Evolutionary conservation across 75 land plant species (phyloP), one percentile per base, ranked within the genome.

Genomic region (Cupressus sempervirens): DNA sequence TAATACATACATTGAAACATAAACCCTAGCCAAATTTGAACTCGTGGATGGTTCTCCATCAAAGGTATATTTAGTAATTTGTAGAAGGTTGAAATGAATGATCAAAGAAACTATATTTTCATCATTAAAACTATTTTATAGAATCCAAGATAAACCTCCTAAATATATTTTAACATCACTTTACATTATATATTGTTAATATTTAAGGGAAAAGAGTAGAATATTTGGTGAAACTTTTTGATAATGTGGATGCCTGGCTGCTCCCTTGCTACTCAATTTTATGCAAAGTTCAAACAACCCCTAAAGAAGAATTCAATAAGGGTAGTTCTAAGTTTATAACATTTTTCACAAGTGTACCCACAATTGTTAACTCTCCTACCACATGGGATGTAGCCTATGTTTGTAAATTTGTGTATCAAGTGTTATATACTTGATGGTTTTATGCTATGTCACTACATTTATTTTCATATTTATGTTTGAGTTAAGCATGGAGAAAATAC

Each of bases 1-100:
- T 7, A 98, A 96, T 80, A 96, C 97, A 26, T 94, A 94, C 89
- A 96, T 97, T 81, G 99, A 98, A 88, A 96, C 95, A 65, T 96
- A 96, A 88, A 98, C 99, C 30, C 93, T 98, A 68, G 98, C 98
- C 41, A 98, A 98, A 81, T 98, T 91, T 88, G 99, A 96, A 82
- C 84, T 98, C 84, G 95, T 98, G 99, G 99, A 98, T 91, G 99
- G 99, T 85, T 98, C 99, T 83, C 99, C 99, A 97, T 95, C 15
- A 91, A 97, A 85, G 98, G 99, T 98, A 88, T 52, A 54, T 76
- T 74, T 46, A 16, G 7, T 84, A 18, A 13, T 83, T 18, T 50
- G 40, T 29, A 43, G 34, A 41, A 23, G 32, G 32, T 34, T n/a
- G 23, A 23, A 56, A 41, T 41, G 80, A 40, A 43, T 77, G 16